phyloP scores from a whole-genome alignment of 176 grass and related monocot genomes.

The Aegilops speltoides region DNA sequence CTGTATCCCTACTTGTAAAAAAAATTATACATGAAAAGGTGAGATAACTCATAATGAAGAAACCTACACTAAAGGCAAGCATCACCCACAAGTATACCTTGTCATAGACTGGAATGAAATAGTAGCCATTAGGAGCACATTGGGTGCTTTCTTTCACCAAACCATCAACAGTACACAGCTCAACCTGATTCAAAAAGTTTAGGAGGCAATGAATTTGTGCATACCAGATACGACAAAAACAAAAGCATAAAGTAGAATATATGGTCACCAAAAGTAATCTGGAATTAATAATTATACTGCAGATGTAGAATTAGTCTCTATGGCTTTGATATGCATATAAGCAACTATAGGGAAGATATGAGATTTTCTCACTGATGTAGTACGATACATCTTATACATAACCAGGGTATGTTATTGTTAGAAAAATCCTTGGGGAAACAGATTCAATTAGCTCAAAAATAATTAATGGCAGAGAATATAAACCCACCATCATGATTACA shows the following conservation, averaged over 20 bases:
- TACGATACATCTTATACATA: conserved; percentile 6
- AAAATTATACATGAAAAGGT: conserved; percentile 17
- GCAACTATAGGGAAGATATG: not conserved
- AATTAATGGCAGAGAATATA: not conserved
- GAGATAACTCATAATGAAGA: not conserved
- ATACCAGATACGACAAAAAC: not conserved
- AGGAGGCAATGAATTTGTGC: conserved; percentile 23
- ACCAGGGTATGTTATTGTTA: not conserved
- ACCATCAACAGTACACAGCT: conserved; percentile 85
- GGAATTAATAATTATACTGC: not conserved
- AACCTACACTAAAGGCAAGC: conserved; percentile 17
- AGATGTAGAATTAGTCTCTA: conserved; percentile 13
- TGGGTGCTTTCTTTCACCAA: conserved; percentile 94
- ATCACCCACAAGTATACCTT: conserved; percentile 48
- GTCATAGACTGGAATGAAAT: conserved; percentile 96
- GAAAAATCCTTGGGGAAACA: not conserved
- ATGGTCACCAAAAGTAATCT: not conserved
- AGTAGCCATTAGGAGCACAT: conserved; percentile 97
- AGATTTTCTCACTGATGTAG: not conserved
- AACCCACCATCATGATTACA: not conserved
- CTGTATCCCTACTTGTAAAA: not conserved
- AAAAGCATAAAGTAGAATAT: not conserved
- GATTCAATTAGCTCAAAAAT: conserved; percentile 15
- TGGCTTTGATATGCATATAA: not conserved
- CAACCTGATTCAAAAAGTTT: conserved; percentile 60